phyloP scores from a whole-genome alignment of 345 rosid genomes.

The Euphorbia peplus region DNA sequence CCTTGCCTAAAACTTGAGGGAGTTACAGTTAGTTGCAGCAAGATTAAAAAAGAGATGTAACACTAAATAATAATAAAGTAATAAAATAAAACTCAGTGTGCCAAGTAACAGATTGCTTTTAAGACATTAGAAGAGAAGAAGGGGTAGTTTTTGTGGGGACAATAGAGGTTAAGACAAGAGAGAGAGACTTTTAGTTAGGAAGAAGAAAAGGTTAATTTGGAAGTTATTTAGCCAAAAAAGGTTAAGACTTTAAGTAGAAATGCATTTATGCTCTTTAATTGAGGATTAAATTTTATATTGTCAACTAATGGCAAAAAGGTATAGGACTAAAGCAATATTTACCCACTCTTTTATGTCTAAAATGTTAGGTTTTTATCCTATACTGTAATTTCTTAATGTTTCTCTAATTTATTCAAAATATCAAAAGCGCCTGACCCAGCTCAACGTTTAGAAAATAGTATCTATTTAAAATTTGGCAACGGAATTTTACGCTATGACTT shows the following conservation, averaged over 20 bases:
- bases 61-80: neutral
- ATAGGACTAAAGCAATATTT: too few species aligned
- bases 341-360: too few species aligned
- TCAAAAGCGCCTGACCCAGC: too few species aligned
- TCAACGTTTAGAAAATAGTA: too few species aligned
- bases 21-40: conserved; percentile 8
- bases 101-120: conserved; percentile 13
- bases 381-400: too few species aligned
- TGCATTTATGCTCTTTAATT: neutral
- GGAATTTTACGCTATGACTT: too few species aligned
- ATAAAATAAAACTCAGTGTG: neutral
- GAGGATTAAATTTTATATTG: neutral
- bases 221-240: conserved; percentile 4
- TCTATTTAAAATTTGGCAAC: too few species aligned
- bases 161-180: neutral
- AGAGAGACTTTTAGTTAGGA: neutral
- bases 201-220: conserved; percentile 1
- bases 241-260: neutral
- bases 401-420: too few species aligned
- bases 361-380: too few species aligned
- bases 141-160: conserved; percentile 19
- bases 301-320: too few species aligned
- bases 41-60: conserved; percentile 10
- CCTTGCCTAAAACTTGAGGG: conserved; percentile 10
- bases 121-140: conserved; percentile 14